Base-by-base conservation (phyloP, 2,329 filamentous ascomycete genomes). In the Diaporthe vexans region DNA sequence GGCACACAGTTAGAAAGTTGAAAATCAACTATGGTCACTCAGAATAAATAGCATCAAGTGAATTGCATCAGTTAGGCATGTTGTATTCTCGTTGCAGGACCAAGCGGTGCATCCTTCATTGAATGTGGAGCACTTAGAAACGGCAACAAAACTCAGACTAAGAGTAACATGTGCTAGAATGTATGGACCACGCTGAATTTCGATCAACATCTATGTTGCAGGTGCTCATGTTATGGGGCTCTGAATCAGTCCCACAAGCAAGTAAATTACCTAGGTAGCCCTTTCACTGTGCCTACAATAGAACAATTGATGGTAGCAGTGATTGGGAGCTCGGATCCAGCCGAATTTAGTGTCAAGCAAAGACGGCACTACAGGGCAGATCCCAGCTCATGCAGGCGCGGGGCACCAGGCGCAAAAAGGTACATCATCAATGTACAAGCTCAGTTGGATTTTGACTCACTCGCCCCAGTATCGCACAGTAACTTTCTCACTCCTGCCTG, bases 401-500 rank as follows among this genome's bases (percentile, higher is more conserved):
- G 74, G 74, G 74, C 74, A 75, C 29, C 15, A 75, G 43, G 56
- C 59, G 24, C 56, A 52, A 67, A 72, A 72, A 72, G 58, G 52
- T 73, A 57, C 58, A 40, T 52, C 71, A 48, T 51, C 26, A 15
- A 71, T 37, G 65, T 71, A 72, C 73, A 58, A 4, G 37, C 43
- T 71, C 37, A 33, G 52, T 61, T 48, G 33, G 33, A 26, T 75
- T 73, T 74, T 74, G 73, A 76, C 70, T 73, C 75, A 75, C 73
- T 73, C 40, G 71, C 52, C 51, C 35, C 33, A 67, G 11, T 35
- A 37, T 46, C n/a, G 29, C 29, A 52, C 43, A 11, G 13, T 29
- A 33, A 37, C 35, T 57, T 59, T 40, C 40, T 59, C 56, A 43
- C 56, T 52, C 33, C 8, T 40, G 37, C 21, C 58, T 13, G 35